Base-by-base conservation (phyloP, 140 eudicot species). In the Stevia rebaudiana region DNA sequence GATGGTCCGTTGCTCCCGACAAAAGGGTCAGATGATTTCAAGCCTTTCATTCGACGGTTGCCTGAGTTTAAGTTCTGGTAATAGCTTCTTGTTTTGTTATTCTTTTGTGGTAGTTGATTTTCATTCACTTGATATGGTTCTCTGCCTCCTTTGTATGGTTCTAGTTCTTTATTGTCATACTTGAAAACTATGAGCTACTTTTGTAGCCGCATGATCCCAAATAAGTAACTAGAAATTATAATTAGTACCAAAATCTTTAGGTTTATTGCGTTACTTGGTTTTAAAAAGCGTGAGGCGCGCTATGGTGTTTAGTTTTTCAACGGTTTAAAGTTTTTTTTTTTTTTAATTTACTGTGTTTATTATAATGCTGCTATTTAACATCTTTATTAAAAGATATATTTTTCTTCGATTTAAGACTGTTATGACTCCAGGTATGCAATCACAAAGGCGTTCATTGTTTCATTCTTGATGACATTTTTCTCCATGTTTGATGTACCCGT, bases 61-160 rank as follows among this genome's bases (percentile, higher is more conserved):
- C 97, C 97, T 3, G 97, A 90, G 83, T 90, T 90, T 73, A 90
- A 90, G 80, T 90, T 90, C 83, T 90, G 97, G 97, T 90, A 82
- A 72, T 61, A 42, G 17, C 50, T 23, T 4, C 65, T 18, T 41
- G 9, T 6, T n/a, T 46, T 18, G 24, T 24, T 11, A 24, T 52
- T 10, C 6, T 19, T 31, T 25, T 70, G 30, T 28, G 56, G 36
- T 16, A 61, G 22, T 40, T 25, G 18, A 54, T 13, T 73, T 51
- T 24, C 31, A 10, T 42, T 15, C 31, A 37, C 47, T 43, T 44
- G 60, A 39, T 41, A 31, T 54, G 56, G 33, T 41, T 53, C 9
- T 67, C 13, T 39, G 35, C 63, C 51, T 52, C 39, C 17, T 2
- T 36, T n/a, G n/a, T 22, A 13, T 52, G 28, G 28, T 67, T 67